Percentiles rank a stretch among this genome's conserved stretches.
These are phyloP conservation scores for Arthrocladium fulminans DNA, from an alignment of 2,329 filamentous ascomycete genomes.

Conservation along the genomic window DNA sequence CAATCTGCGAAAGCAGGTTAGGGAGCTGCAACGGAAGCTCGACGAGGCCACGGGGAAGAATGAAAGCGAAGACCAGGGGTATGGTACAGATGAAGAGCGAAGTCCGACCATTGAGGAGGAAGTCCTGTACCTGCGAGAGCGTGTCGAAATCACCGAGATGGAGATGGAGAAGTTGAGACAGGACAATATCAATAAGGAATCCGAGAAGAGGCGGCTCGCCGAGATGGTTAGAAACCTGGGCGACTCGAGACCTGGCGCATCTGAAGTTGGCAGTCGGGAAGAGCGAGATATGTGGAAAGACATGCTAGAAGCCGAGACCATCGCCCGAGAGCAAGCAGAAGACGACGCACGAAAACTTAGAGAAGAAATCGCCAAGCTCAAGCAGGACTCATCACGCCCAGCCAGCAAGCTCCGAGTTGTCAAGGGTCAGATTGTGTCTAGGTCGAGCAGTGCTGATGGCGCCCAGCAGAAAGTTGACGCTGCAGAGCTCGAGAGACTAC, in stretches of 20 bases:
- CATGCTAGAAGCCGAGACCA: conserved; percentile 82
- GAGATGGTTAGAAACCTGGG: conserved; percentile 65
- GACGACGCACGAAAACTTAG: conserved; percentile 77
- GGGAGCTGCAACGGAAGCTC: conserved; percentile 76
- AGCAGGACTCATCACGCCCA: conserved; percentile 32
- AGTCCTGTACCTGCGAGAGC: conserved; percentile 71
- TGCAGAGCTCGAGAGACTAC: conserved; percentile 69
- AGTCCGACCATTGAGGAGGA: conserved; percentile 62
- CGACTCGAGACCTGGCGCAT: conserved; percentile 41
- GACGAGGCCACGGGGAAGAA: conserved; percentile 37
- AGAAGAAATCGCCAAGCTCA: conserved; percentile 70
- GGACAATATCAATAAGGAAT: conserved; percentile 69
- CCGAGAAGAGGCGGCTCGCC: conserved; percentile 76
- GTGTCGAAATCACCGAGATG: conserved; percentile 72
- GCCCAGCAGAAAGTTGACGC: conserved; percentile 51
- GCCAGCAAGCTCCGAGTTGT: conserved; percentile 25
- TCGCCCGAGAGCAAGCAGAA: conserved; percentile 78
- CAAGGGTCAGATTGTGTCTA: conserved; percentile 30
- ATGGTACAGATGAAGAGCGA: conserved; percentile 48
- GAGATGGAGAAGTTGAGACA: conserved; percentile 74
- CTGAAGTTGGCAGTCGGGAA: conserved; percentile 41
- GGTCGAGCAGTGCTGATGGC: conserved; percentile 34
- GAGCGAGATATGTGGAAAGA: conserved; percentile 83
- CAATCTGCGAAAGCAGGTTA: conserved; percentile 65
- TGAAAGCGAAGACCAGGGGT: conserved; percentile 41